phyloP scores from a whole-genome alignment of 2,329 filamentous ascomycete genomes.

The Pseudocercospora cruenta region DNA sequence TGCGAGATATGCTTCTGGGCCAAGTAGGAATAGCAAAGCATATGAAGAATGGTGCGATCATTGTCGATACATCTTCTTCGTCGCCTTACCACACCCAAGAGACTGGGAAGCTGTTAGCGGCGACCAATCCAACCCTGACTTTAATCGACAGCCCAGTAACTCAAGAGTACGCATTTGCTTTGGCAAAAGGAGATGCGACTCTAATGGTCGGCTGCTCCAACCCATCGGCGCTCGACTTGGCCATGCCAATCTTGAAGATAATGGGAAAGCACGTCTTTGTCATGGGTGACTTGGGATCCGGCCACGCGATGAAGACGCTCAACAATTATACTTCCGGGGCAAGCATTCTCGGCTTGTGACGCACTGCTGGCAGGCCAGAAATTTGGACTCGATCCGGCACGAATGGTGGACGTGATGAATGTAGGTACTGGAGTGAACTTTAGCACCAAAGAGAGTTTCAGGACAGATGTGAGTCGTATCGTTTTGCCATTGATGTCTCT shows the following conservation, averaged over 20 bases:
- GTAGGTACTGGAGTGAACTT: slow-evolving; percentile 45
- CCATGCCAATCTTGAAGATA: slow-evolving; percentile 37
- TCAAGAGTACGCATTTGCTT: slow-evolving; percentile 37
- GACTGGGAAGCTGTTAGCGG: slow-evolving; percentile 33
- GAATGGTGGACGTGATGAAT: slow-evolving; percentile 46
- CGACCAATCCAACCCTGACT: slow-evolving; percentile 30
- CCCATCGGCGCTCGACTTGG: slow-evolving; percentile 30
- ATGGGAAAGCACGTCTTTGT: slow-evolving; percentile 39
- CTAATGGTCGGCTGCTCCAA: slow-evolving; percentile 40
- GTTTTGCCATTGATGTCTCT: neutral
- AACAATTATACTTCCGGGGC: slow-evolving; percentile 39
- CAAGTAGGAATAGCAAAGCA: slow-evolving; percentile 28
- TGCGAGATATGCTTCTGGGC: slow-evolving; percentile 33
- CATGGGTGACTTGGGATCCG: slow-evolving; percentile 39
- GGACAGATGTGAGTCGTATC: slow-evolving; percentile 22
- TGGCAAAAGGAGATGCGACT: slow-evolving; percentile 38
- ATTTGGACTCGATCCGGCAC: slow-evolving; percentile 38
- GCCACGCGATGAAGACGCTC: slow-evolving; percentile 41
- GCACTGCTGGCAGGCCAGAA: slow-evolving; percentile 39
- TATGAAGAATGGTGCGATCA: slow-evolving; percentile 32
- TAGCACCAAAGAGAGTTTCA: slow-evolving; percentile 35
- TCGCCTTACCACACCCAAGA: slow-evolving; percentile 38
- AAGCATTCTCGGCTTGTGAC: slow-evolving; percentile 36
- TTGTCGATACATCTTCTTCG: slow-evolving; percentile 39
- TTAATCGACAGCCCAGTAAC: slow-evolving; percentile 41